phyloP scores from a whole-genome alignment of 2,329 filamentous ascomycete genomes.

The Cercospora canescens region DNA sequence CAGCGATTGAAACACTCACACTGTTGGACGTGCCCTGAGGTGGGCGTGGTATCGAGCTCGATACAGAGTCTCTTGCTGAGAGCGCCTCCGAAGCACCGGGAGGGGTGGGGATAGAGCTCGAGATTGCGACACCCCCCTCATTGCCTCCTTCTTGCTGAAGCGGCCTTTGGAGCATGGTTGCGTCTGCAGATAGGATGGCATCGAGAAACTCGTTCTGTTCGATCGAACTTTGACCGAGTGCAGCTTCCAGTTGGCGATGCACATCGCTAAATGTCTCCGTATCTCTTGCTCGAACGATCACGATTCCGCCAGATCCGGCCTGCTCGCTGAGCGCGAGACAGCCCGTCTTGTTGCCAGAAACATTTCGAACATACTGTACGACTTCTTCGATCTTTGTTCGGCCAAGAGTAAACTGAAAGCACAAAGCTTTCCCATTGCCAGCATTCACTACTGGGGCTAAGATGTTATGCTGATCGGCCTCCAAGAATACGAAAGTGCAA shows the following conservation, averaged over 20 bases:
- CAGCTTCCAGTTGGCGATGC: conserved; percentile 57
- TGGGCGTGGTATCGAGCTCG: conserved; percentile 6
- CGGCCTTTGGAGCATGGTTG: conserved; percentile 67
- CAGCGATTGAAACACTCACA: background rate
- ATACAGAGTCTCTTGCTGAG: background rate
- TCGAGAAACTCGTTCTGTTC: conserved; percentile 91
- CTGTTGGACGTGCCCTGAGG: background rate
- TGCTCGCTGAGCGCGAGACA: conserved; percentile 33
- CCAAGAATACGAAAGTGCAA: conserved; percentile 86
- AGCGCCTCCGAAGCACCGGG: background rate
- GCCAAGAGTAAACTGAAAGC: conserved; percentile 61
- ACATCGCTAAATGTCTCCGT: conserved; percentile 43
- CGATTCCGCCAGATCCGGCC: conserved; percentile 57
- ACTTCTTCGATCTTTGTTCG: conserved; percentile 69
- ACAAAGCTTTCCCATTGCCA: conserved; percentile 78
- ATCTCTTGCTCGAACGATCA: conserved; percentile 72
- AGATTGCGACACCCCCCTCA: background rate
- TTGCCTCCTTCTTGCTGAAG: conserved; percentile 45
- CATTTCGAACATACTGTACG: conserved; percentile 71
- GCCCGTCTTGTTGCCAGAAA: conserved; percentile 68
- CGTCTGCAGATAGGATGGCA: conserved; percentile 79
- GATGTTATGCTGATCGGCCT: conserved; percentile 71
- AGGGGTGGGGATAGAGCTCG: conserved; percentile 4
- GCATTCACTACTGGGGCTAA: conserved; percentile 73
- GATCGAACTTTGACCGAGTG: conserved; percentile 78